Conservation (phyloP, 2,329 filamentous ascomycete genomes). For the Ophioceras dolichostomum region DNA sequence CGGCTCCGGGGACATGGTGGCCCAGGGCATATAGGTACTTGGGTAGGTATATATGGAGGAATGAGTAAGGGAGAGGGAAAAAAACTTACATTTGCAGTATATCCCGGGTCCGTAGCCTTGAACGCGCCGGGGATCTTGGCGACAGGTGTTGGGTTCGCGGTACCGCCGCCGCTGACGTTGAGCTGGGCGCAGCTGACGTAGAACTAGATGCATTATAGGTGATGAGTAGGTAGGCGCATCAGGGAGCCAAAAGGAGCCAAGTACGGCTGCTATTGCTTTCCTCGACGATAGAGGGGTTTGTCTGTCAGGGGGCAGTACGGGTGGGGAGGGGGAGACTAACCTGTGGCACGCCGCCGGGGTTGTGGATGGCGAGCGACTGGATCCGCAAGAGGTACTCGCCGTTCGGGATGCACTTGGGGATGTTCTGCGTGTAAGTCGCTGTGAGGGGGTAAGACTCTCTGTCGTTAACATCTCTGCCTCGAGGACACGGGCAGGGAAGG, state of each 20-base stretch:
- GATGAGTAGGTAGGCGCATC: too few species aligned
- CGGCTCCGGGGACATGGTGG: too few species aligned
- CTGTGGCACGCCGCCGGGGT: constrained; percentile 29
- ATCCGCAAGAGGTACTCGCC: constrained; percentile 49
- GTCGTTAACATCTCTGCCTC: too few species aligned
- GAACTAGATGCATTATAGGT: constrained; percentile 22
- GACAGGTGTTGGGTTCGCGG: constrained; percentile 16
- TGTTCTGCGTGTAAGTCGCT: constrained; percentile 23
- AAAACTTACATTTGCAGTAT: constrained; percentile 27
- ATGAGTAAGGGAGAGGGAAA: background rate
- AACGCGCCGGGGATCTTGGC: constrained; percentile 23
- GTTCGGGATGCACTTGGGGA: constrained; percentile 38
- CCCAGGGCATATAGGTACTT: too few species aligned
- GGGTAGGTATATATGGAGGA: too few species aligned
- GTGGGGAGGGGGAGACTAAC: too few species aligned
- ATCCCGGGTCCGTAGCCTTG: constrained; percentile 23
- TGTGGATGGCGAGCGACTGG: constrained; percentile 50
- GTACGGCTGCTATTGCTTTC: background rate
- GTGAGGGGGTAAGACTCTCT: constrained; percentile 1
- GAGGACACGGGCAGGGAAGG: background rate
- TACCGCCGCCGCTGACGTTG: constrained; percentile 27
- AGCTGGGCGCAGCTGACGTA: constrained; percentile 35
- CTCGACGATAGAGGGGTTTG: too few species aligned
- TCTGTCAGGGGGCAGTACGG: too few species aligned
- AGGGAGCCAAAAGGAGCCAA: too few species aligned